Conservation (phyloP, 345 rosid genomes). For the Gossypium raimondii region DNA sequence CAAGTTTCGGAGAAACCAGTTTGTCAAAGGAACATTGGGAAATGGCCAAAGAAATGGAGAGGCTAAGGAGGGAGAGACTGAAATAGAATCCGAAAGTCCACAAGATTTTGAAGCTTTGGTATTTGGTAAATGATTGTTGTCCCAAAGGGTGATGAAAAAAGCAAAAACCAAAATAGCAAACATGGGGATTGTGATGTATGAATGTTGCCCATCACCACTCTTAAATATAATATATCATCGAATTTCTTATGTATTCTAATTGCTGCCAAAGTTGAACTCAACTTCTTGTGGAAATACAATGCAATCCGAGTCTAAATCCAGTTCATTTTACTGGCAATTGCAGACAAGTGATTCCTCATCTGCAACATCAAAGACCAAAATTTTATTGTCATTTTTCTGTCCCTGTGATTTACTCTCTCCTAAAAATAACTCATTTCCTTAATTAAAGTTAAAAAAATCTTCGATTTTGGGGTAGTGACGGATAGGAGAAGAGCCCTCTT, state of each 20-base stretch:
- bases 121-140: neutral
- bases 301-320: too few species aligned
- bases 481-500: too few species aligned
- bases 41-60: conserved; percentile 78
- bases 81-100: conserved; percentile 23
- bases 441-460: too few species aligned
- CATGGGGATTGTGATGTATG: neutral
- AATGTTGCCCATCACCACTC: neutral
- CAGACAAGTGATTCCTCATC: too few species aligned
- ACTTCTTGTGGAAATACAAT: too few species aligned
- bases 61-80: conserved; percentile 71
- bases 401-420: too few species aligned
- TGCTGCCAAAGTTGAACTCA: neutral
- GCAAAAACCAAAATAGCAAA: neutral
- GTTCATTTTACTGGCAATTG: too few species aligned
- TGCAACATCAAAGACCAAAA: too few species aligned
- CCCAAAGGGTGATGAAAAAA: neutral
- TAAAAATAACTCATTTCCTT: too few species aligned
- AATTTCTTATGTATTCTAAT: neutral
- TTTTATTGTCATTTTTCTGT: too few species aligned
- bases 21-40: conserved; percentile 79
- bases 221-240: too few species aligned
- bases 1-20: conserved; percentile 62
- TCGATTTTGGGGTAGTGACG: too few species aligned
- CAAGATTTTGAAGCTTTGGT: neutral